Percentiles rank a stretch among this genome's conserved stretches.
Evolutionary conservation across 352 stramenopile genomes (phyloP).

Genomic region (Phytopythium delawarense): DNA sequence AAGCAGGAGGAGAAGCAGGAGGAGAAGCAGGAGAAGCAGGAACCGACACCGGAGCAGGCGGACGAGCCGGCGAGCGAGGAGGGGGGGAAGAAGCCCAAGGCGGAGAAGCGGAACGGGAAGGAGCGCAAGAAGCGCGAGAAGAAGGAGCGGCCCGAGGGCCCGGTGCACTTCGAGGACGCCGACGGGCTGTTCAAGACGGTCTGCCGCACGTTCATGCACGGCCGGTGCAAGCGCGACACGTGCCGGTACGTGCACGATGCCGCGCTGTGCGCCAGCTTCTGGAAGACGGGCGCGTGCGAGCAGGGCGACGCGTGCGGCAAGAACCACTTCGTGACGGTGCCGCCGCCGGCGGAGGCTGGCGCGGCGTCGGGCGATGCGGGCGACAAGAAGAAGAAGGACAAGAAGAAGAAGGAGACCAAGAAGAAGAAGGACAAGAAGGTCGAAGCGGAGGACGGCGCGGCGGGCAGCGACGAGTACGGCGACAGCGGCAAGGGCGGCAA

Average conservation of each 20-base stretch:
- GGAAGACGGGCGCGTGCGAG: conserved; percentile 45
- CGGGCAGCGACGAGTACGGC: conserved; percentile 5
- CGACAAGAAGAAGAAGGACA: conserved; percentile 13
- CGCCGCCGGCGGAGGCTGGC: neutral
- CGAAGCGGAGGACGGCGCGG: conserved; percentile 12
- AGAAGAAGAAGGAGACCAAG: conserved; percentile 10
- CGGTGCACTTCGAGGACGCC: conserved; percentile 43
- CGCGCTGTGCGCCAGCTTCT: conserved; percentile 43
- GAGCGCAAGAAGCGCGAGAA: conserved; percentile 8
- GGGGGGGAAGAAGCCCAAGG: neutral
- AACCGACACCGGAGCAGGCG: neutral
- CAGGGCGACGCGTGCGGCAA: conserved; percentile 44
- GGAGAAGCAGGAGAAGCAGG: conserved; percentile 4
- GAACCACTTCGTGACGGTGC: conserved; percentile 51
- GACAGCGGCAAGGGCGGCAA: conserved; percentile 8
- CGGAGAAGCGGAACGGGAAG: conserved; percentile 3
- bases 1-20: conserved; percentile 2
- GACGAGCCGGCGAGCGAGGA: conserved; percentile 1
- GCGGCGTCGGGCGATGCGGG: conserved; percentile 6
- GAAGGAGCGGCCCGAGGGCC: conserved; percentile 12
- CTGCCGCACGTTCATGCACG: conserved; percentile 50
- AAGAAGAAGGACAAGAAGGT: conserved; percentile 8
- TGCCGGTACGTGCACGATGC: conserved; percentile 57
- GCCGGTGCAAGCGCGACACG: conserved; percentile 21
- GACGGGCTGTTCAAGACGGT: conserved; percentile 58